phyloP scores from a whole-genome alignment of 2,329 filamentous ascomycete genomes.

The Neonectria punicea region DNA sequence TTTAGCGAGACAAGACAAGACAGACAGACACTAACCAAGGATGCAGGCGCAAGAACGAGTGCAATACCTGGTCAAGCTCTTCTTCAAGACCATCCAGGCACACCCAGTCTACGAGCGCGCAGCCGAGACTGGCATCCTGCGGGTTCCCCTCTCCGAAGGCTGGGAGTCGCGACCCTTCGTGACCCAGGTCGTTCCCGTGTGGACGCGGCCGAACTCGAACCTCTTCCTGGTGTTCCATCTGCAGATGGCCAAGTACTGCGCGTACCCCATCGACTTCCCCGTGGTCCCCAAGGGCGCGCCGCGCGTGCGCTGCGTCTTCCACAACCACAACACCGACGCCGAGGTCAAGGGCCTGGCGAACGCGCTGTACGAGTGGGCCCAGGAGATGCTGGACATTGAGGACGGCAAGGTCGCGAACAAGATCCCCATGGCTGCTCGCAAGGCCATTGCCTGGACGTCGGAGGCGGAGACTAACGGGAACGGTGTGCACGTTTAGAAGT shows the following conservation, averaged over 20 bases:
- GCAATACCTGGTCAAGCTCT: conserved; percentile 42
- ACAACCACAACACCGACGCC: conserved; percentile 23
- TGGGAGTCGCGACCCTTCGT: conserved; percentile 38
- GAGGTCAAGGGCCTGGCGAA: conserved; percentile 10
- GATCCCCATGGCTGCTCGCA: conserved; percentile 21
- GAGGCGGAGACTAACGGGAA: conserved; percentile 16
- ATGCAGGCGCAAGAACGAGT: conserved; percentile 30
- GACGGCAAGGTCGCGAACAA: conserved; percentile 16
- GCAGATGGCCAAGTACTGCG: conserved; percentile 17
- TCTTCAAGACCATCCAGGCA: conserved; percentile 39
- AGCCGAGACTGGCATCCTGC: conserved; percentile 40
- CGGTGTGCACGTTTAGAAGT: conserved; percentile 1
- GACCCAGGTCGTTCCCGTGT: conserved; percentile 46
- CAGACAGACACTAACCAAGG: too few species aligned
- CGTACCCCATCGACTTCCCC: conserved; percentile 22
- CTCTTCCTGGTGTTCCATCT: conserved; percentile 25
- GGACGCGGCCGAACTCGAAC: conserved; percentile 33
- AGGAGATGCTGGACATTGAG: conserved; percentile 26
- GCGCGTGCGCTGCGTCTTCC: conserved; percentile 22
- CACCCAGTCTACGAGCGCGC: conserved; percentile 40
- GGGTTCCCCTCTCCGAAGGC: conserved; percentile 42
- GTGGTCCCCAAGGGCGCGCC: conserved; percentile 23
- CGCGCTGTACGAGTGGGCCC: conserved; percentile 13
- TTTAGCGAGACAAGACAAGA: too few species aligned
- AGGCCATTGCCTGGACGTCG: conserved; percentile 22